Base-by-base conservation (phyloP, 2,329 filamentous ascomycete species). In the Xylaria arbuscula region DNA sequence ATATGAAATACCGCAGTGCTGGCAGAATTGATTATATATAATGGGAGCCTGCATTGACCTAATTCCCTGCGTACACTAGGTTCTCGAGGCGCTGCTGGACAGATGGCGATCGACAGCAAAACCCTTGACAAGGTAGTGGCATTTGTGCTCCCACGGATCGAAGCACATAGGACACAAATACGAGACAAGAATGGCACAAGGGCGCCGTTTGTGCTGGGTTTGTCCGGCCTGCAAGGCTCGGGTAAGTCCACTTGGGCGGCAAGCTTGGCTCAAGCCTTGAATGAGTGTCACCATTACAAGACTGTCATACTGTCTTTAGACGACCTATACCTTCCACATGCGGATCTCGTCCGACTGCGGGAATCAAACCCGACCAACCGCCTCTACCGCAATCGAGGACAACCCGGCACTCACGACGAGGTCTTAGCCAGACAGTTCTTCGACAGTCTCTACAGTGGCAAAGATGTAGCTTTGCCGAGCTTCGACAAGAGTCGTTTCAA, bases 81-180 rank as follows among this genome's bases (percentile, higher is more conserved):
- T 47, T 17, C n/a, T 10, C n/a, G 45, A 22, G n/a, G 42, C 19
- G 42, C 42, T 45, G 42, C 42, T 8, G 17, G 42, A n/a, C 17
- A 45, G n/a, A n/a, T 51, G 58, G 47, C 58, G 2, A 61, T 51
- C 48, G 45, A 61, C 40, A 22, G 32, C 8, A 22, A 38, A 32
- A 36, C 59, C 10, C 9, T 62, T 15, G 19, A 62, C 19, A 34
- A 3, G 17, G 48, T 24, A 10, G 34, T 45, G 7, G 53, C 59
- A 19, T 22, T 40, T 50, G 42, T 62, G 59, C 59, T 54, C 10
- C 59, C 48, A 17, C 42, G 34, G 3, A 54, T 62, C 19, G 9
- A 62, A 54, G 59, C 59, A 28, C 48, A 54, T 47, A n/a, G 10
- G 19, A 19, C n/a, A 10, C 8, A 7, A 19, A 22, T 45, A n/a